These are phyloP conservation scores for Pseudisothecium myosuroides DNA, from an alignment of 225 moss, liverwort and hornwort species.

Conservation along the genomic window DNA sequence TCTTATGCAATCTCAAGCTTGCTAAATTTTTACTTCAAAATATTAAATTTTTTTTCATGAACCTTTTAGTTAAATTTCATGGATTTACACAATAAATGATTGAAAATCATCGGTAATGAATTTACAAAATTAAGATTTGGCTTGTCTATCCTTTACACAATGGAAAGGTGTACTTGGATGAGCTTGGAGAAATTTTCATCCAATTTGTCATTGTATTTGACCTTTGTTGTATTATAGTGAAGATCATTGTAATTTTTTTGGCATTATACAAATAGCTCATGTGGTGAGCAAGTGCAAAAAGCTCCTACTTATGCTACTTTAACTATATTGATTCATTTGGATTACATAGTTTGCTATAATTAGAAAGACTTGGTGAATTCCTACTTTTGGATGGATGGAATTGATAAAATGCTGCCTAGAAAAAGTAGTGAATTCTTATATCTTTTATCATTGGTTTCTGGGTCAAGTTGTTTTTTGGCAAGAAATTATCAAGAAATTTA, in stretches of 20 bases:
- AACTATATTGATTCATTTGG: background rate
- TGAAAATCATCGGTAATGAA: too few species aligned
- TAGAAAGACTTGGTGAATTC: background rate
- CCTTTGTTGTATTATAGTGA: background rate
- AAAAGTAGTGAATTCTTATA: background rate
- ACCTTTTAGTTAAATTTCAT: background rate
- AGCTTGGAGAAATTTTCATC: background rate
- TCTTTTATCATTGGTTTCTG: rapidly evolving
- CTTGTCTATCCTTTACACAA: rapidly evolving
- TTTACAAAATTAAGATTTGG: background rate
- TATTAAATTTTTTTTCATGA: background rate
- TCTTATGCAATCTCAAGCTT: background rate
- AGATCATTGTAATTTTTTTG: background rate
- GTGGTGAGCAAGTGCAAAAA: background rate
- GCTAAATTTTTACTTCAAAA: background rate
- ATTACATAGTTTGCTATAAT: background rate
- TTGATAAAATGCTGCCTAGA: background rate
- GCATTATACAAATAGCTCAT: background rate
- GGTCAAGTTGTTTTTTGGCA: too few species aligned
- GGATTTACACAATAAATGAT: background rate
- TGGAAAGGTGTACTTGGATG: rapidly evolving
- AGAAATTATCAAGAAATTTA: background rate
- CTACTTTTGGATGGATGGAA: rapidly evolving
- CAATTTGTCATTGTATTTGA: background rate
- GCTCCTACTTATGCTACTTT: background rate